Conservation (phyloP, 805 yeast species). For the Myxozyma kluyveri region DNA sequence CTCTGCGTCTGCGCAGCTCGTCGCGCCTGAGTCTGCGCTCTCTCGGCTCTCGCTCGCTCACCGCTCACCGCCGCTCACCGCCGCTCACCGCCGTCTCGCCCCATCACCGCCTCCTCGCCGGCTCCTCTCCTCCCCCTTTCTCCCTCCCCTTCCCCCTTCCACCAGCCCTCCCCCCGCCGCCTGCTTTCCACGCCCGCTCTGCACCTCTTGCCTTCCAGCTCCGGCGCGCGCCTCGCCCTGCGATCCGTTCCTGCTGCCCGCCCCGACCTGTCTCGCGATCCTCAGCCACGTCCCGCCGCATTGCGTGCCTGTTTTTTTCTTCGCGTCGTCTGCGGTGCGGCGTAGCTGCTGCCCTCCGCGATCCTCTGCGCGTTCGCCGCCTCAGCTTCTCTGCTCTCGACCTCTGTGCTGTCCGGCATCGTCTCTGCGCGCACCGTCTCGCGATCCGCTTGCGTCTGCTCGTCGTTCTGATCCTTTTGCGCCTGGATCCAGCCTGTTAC, state of each 20-base stretch:
- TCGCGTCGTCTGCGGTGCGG: neutral
- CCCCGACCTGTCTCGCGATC: neutral
- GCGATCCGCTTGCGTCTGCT: too few species aligned
- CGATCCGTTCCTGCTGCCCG: neutral
- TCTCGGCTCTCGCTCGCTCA: constrained; percentile 6
- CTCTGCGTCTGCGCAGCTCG: too few species aligned
- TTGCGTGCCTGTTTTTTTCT: neutral
- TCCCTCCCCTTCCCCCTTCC: constrained; percentile 2
- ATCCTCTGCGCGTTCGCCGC: neutral
- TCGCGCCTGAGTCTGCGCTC: constrained; percentile 6
- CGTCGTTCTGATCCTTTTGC: too few species aligned
- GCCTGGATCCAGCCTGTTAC: too few species aligned
- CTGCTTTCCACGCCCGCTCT: neutral
- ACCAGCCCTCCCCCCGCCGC: neutral
- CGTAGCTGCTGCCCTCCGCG: neutral
- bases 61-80: constrained; percentile 11
- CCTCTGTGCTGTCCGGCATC: neutral
- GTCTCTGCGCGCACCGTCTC: neutral
- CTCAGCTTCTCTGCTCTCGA: neutral
- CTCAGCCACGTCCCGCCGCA: neutral
- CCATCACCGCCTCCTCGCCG: neutral
- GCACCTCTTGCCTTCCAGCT: neutral
- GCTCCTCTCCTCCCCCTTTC: constrained; percentile 1
- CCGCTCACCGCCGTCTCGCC: constrained; percentile 14
- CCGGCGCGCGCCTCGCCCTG: neutral